Conservation (phyloP, 2,329 filamentous ascomycete genomes). For the Clonostachys byssicola region DNA sequence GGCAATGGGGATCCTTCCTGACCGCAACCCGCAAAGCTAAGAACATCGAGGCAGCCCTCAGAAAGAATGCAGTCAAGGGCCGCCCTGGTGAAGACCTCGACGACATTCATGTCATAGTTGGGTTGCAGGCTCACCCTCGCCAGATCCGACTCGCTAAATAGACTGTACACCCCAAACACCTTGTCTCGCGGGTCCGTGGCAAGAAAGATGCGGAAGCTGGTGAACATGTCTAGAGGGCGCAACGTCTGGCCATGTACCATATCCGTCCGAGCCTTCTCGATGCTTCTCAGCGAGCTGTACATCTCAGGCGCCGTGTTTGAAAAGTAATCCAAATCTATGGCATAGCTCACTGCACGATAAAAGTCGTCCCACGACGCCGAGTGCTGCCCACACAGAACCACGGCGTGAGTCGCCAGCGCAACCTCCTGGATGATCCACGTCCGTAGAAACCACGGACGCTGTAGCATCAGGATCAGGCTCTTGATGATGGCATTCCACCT, state of each 20-base stretch:
- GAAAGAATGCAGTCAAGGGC: background rate
- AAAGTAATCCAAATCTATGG: no score
- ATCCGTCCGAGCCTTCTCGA: background rate
- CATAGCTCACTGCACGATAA: background rate
- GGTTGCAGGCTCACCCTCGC: background rate
- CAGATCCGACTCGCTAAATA: background rate
- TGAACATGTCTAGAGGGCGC: background rate
- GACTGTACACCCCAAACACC: background rate
- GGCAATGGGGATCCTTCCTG: background rate
- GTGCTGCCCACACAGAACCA: background rate
- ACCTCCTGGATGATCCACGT: conserved; percentile 1
- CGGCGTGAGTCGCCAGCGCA: background rate
- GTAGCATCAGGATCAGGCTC: background rate
- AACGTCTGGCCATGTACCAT: background rate
- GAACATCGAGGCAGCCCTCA: background rate
- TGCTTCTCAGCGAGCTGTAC: background rate
- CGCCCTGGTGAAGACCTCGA: background rate
- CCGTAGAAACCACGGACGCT: conserved; percentile 1
- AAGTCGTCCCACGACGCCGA: background rate
- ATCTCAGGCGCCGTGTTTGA: background rate
- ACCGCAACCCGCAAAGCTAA: background rate
- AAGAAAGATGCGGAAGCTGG: background rate
- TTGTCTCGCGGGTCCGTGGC: conserved; percentile 1
- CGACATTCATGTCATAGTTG: background rate
- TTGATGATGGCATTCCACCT: no score